phyloP scores from a whole-genome alignment of 352 stramenopile species.

The Phytophthora megakarya region DNA sequence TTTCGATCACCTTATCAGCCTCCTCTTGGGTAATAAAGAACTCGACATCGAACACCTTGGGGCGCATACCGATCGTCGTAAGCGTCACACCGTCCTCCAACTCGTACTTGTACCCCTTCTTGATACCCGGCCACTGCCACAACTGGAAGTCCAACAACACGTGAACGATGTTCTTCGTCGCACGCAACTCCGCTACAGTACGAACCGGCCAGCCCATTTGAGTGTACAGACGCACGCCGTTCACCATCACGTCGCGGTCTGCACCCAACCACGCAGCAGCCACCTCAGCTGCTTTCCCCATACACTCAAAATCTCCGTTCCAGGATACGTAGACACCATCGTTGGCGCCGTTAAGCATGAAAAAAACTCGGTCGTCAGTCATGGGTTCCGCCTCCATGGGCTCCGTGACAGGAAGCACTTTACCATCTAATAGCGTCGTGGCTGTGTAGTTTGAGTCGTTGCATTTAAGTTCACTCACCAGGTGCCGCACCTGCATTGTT shows the following conservation, averaged over 20 bases:
- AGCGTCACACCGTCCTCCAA: conserved; percentile 75
- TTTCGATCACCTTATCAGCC: conserved; percentile 58
- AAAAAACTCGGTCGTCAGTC: conserved; percentile 65
- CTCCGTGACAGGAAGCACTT: conserved; percentile 52
- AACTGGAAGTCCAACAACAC: conserved; percentile 84
- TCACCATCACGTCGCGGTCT: conserved; percentile 66
- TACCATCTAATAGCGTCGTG: conserved; percentile 41
- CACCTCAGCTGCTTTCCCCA: conserved; percentile 45
- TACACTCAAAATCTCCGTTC: conserved; percentile 74
- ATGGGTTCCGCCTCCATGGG: conserved; percentile 50
- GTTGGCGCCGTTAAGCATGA: conserved; percentile 87
- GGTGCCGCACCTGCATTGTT: conserved; percentile 42
- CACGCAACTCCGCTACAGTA: conserved; percentile 48
- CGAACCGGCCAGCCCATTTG: conserved; percentile 70
- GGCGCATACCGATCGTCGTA: conserved; percentile 66
- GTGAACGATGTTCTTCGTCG: conserved; percentile 67
- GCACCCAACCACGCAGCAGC: conserved; percentile 68
- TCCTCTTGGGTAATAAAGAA: conserved; percentile 68
- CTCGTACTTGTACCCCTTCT: conserved; percentile 77
- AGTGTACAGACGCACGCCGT: conserved; percentile 75
- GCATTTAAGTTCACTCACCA: conserved; percentile 46
- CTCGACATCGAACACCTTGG: conserved; percentile 80
- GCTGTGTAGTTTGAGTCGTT: conserved; percentile 43
- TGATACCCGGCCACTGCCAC: conserved; percentile 87
- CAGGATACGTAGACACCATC: conserved; percentile 80